phyloP scores from a whole-genome alignment of 805 yeast species.

The Metschnikowia sp. region DNA sequence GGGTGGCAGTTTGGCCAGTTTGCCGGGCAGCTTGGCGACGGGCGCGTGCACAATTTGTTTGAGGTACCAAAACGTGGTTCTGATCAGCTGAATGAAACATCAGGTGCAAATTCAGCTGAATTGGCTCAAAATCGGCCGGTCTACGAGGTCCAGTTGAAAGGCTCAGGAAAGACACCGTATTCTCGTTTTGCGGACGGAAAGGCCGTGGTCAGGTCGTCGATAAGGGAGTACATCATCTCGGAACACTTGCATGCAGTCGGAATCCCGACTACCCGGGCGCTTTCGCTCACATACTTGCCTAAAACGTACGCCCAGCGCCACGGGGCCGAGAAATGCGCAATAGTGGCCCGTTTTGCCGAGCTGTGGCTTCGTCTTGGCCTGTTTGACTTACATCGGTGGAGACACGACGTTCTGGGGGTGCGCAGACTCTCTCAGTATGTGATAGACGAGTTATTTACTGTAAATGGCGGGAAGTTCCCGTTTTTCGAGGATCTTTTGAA shows the following conservation, averaged over 20 bases:
- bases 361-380: slow-evolving; percentile 87
- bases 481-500: slow-evolving; percentile 24
- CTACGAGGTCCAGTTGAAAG: slow-evolving; percentile 80
- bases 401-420: slow-evolving; percentile 65
- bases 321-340: slow-evolving; percentile 75
- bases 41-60: slow-evolving; percentile 81
- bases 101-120: background rate
- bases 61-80: slow-evolving; percentile 47
- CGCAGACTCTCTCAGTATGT: slow-evolving; percentile 67
- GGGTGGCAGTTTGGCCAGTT: slow-evolving; percentile 96
- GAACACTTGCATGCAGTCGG: slow-evolving; percentile 80
- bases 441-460: slow-evolving; percentile 57
- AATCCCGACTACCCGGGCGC: slow-evolving; percentile 82
- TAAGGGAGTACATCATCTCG: slow-evolving; percentile 82
- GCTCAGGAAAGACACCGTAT: slow-evolving; percentile 88
- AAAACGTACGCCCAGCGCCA: slow-evolving; percentile 72
- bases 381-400: slow-evolving; percentile 76
- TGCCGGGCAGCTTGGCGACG: slow-evolving; percentile 98
- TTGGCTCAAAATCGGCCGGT: slow-evolving; percentile 28
- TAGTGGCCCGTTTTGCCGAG: slow-evolving; percentile 79
- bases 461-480: slow-evolving; percentile 26
- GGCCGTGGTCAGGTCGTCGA: slow-evolving; percentile 83
- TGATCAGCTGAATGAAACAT: background rate
- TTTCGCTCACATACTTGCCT: slow-evolving; percentile 70
- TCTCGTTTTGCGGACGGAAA: slow-evolving; percentile 96